phyloP scores from a whole-genome alignment of 1,284 basidiomycete species.

The Polyporus tsugae region DNA sequence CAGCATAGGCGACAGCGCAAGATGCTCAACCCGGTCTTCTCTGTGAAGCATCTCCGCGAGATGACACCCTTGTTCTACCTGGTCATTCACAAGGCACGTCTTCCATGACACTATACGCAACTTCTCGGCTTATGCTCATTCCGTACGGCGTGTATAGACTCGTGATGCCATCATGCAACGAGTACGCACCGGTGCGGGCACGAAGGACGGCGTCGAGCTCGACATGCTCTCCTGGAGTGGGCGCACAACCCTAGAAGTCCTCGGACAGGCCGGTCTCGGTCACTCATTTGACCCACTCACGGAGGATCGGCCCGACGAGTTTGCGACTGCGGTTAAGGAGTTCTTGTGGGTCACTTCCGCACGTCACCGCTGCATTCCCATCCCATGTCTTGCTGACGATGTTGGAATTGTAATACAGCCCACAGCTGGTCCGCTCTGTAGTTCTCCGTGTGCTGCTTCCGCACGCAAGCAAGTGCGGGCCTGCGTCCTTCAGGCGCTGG shows the following conservation, averaged over 20 bases:
- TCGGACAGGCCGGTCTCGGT: conserved; percentile 34
- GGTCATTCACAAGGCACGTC: conserved; percentile 27
- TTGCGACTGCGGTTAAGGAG: conserved; percentile 37
- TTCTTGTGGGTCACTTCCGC: conserved; percentile 36
- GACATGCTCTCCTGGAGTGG: conserved; percentile 35
- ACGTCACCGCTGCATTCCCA: neutral
- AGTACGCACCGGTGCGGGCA: conserved; percentile 9
- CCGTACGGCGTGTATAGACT: conserved; percentile 14
- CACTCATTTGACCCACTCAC: conserved; percentile 35
- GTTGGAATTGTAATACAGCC: conserved; percentile 18
- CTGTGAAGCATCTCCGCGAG: conserved; percentile 32
- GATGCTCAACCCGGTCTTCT: conserved; percentile 36
- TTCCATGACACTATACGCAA: neutral
- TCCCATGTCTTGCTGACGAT: neutral
- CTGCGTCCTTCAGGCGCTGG: conserved; percentile 25
- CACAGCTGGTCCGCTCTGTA: conserved; percentile 23
- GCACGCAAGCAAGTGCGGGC: conserved; percentile 14
- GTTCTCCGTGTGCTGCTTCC: conserved; percentile 23
- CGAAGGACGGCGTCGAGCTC: conserved; percentile 24
- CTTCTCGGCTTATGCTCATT: neutral
- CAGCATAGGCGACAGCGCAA: conserved; percentile 35
- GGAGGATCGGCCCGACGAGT: conserved; percentile 34
- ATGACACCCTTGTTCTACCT: conserved; percentile 31
- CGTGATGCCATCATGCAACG: conserved; percentile 29
- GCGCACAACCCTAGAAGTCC: conserved; percentile 33